Evolutionary conservation across 306 rosid species (phyloP).

Genomic region (Leucaena leucocephala): DNA sequence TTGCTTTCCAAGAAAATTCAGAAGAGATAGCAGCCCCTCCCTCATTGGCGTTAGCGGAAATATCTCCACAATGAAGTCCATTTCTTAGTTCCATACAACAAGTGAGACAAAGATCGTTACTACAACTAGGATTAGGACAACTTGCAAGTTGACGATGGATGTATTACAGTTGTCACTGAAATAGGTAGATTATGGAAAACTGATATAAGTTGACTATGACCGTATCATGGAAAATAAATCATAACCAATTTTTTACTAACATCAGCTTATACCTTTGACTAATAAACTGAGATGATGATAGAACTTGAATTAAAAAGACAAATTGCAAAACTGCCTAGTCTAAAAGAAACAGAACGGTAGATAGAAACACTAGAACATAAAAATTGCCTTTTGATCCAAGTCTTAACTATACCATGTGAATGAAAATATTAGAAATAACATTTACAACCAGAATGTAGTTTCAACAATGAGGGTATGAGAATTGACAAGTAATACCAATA

Average conservation of each 20-base stretch:
- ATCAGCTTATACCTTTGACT: neutral
- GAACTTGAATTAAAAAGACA: constrained; percentile 9
- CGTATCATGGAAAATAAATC: constrained; percentile 16
- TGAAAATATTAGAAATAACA: constrained; percentile 22
- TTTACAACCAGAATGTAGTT: constrained; percentile 26
- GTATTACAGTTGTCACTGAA: constrained; percentile 72
- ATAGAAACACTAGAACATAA: constrained; percentile 5
- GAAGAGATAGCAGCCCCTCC: constrained; percentile 27
- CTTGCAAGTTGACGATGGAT: constrained; percentile 74
- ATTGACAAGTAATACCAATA: constrained; percentile 52
- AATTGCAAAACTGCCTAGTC: neutral
- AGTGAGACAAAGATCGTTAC: constrained; percentile 66
- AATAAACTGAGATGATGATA: constrained; percentile 7
- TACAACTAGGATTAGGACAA: constrained; percentile 61
- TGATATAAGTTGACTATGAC: constrained; percentile 14
- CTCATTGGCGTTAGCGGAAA: constrained; percentile 34
- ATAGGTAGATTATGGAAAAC: constrained; percentile 27
- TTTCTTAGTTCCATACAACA: constrained; percentile 63
- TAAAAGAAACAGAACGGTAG: constrained; percentile 12
- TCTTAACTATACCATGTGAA: constrained; percentile 9
- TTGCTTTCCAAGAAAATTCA: constrained; percentile 51
- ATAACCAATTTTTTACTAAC: constrained; percentile 13
- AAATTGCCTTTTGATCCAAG: neutral
- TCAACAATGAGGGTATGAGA: constrained; percentile 40
- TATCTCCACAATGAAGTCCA: constrained; percentile 42